Evolutionary conservation across 179 eudicot genomes (phyloP).

Genomic region (Carnegiea gigantea): DNA sequence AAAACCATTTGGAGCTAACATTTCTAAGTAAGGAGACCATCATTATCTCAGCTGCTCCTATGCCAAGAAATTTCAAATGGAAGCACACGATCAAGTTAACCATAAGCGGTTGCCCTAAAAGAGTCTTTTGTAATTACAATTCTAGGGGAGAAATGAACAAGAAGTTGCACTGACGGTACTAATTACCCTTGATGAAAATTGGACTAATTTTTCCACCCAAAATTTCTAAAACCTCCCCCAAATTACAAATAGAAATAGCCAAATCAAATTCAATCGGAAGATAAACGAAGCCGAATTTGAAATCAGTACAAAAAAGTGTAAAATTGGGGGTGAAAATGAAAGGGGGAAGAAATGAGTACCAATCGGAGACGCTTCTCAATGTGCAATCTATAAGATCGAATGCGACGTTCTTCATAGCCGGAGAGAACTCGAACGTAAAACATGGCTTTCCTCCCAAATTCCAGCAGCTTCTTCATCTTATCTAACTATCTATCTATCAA

Average conservation of each 20-base stretch:
- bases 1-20: neutral
- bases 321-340: neutral
- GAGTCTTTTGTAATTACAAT: neutral
- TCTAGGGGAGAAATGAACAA: neutral
- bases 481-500: neutral
- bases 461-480: slow-evolving; percentile 61
- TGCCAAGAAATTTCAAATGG: neutral
- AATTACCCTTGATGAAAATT: too few species aligned
- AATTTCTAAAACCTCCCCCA: neutral
- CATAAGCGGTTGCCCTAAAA: neutral
- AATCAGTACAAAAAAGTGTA: neutral
- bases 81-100: neutral
- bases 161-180: too few species aligned
- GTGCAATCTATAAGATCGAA: slow-evolving; percentile 73
- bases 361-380: slow-evolving; percentile 67
- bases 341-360: slow-evolving; percentile 29
- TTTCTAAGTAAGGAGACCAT: neutral
- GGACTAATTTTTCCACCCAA: neutral
- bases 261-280: neutral
- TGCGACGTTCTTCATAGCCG: slow-evolving; percentile 88
- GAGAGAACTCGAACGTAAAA: slow-evolving; percentile 85
- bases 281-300: too few species aligned
- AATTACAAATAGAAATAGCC: too few species aligned
- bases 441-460: slow-evolving; percentile 78
- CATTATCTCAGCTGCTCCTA: too few species aligned